Evolutionary conservation across 108 stramenopile genomes (phyloP), one percentile per base, ranked within the genome.

Genomic region (Nitzschia sp.): DNA sequence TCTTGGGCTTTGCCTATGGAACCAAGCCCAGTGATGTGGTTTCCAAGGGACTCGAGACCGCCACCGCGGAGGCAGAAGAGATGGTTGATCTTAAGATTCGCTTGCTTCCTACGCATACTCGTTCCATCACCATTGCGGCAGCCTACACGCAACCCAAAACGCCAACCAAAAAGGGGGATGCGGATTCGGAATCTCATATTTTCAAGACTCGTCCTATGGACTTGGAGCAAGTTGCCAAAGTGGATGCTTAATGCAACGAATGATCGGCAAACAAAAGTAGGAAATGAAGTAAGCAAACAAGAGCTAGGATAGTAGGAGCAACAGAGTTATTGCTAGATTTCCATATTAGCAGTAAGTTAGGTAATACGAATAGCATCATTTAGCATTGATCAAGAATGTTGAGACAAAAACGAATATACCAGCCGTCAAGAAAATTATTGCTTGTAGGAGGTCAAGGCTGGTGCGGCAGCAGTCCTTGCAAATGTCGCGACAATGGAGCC

Each of bases 1-100:
- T 93, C 9, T 52, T 93, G 25, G 92, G 92, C 1, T 90, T 88
- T 75, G 79, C 84, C 25, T 86, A 76, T 53, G 75, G 75, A 29
- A 76, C 68, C 63, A 70, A 65, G 63, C 71, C 71, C 21, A 67
- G 66, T 61, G 77, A 72, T 3, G 60, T 34, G 7, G 39, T 42
- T 41, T 7, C 46, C 0, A 25, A 43, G 34, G 43, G 53, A 43
- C 11, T 20, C 7, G 53, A 71, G 7, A 39, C 38, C 7, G 39
- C 11, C 17, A 6, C 10, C 0, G 29, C 57, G 10, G 17, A 29
- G 22, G 26, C 57, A 24, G 65, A 59, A 10, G 25, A 48, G 53
- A 72, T 41, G 61, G 56, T 66, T 3, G 43, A 43, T 12, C 44
- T 75, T 44, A 68, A 53, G 29, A 75, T 75, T n/a, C 50, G 43